phyloP scores from a whole-genome alignment of 345 rosid genomes.

The Turnera subulata region DNA sequence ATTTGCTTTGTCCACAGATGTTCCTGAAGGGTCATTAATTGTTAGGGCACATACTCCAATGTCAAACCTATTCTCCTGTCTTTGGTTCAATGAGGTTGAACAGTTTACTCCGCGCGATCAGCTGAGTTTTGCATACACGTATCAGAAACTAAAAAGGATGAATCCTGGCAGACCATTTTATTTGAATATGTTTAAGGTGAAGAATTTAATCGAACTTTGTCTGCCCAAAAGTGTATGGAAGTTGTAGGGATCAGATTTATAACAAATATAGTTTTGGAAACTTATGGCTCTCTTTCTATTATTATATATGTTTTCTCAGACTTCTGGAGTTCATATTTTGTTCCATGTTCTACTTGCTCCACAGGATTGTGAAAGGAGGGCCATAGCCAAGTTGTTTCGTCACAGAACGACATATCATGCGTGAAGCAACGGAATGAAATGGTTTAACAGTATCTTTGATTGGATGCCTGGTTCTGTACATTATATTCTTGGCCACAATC shows the following conservation, averaged over 20 bases:
- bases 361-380: slow-evolving; percentile 98
- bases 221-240: not conserved
- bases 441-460: not conserved
- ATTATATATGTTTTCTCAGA: not conserved
- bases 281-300: not conserved
- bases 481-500: slow-evolving; percentile 9
- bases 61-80: slow-evolving; percentile 96
- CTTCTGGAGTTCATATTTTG: not conserved
- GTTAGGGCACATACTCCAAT: slow-evolving; percentile 94
- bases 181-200: slow-evolving; percentile 94
- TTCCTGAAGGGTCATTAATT: slow-evolving; percentile 94
- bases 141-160: slow-evolving; percentile 75
- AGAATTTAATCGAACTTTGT: not conserved
- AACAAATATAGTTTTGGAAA: no score
- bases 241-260: not conserved
- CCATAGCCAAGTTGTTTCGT: slow-evolving; percentile 72
- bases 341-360: slow-evolving; percentile 1
- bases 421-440: slow-evolving; percentile 36
- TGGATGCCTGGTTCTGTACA: slow-evolving; percentile 13
- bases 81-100: slow-evolving; percentile 97
- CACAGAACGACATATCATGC: slow-evolving; percentile 53
- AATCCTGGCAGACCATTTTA: slow-evolving; percentile 77
- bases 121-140: slow-evolving; percentile 85
- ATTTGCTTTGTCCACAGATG: slow-evolving; percentile 51
- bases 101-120: slow-evolving; percentile 98